Base-by-base conservation (phyloP, 73 alveolate species). In the Paraurostyla sp. region DNA sequence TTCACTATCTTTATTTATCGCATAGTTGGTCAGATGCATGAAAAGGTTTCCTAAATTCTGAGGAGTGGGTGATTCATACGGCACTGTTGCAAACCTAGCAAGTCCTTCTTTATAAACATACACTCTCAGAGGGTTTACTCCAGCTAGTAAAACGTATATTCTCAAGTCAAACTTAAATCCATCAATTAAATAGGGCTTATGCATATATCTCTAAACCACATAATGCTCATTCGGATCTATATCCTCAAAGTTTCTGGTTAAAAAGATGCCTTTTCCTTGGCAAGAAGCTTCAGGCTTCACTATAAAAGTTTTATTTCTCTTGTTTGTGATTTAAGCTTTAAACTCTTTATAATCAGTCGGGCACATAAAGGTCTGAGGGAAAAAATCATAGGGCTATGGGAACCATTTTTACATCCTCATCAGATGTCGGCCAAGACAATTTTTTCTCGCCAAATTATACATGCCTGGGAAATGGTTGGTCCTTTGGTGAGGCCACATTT, bases 11-110 rank as follows among this genome's bases (percentile, higher is more conserved):
- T 96, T 96, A 80, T 96, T 96, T 29, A 96, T 92, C 0, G 99
- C 98, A 62, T 96, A 96, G 87, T 96, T 96, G n/a, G 99, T 96
- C n/a, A 96, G 82, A 80, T 96, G 99, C 99, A 96, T 96, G 87
- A 93, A 96, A 40, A 88, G 52, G 52, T 96, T 94, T 25, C 51
- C 56, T 69, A 94, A 38, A 90, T 96, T 96, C 27, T 68, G 52
- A 36, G 83, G 81, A 23, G 89, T 81, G 0, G 99, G 99, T 27
- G 87, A 68, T 23, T 75, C 80, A 60, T 96, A 96, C 35, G 75
- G 65, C 30, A 87, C 97, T 20, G 97, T 89, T 3, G 99, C 96
- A 82, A 96, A 91, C 58, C 99, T 87, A 33, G 98, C 98, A 54
- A 97, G 82, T 0, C 99, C 99, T 80, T 97, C 99, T 93, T 96